phyloP scores from a whole-genome alignment of 192 early-diverging fungal genomes.

The Linnemannia hyalina region DNA sequence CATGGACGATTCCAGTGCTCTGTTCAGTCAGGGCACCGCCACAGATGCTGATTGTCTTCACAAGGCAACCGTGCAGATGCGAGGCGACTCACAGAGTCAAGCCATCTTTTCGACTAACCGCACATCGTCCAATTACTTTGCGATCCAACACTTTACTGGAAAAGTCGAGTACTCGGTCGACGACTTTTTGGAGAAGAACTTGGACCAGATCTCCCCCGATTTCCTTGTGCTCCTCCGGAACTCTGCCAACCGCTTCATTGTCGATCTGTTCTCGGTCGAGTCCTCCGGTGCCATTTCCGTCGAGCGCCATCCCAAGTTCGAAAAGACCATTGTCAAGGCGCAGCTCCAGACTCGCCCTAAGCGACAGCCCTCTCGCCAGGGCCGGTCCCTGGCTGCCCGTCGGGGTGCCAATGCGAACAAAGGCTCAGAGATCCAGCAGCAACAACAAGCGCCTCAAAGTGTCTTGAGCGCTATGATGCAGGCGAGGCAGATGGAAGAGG shows the following conservation, averaged over 20 bases:
- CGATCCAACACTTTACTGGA: conserved; percentile 81
- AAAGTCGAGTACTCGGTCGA: conserved; percentile 84
- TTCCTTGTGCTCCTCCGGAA: conserved; percentile 85
- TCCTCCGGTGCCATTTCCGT: conserved; percentile 71
- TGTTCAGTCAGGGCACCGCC: conserved; percentile 59
- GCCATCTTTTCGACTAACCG: conserved; percentile 56
- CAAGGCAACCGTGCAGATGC: conserved; percentile 57
- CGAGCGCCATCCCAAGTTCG: conserved; percentile 80
- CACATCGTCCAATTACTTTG: conserved; percentile 67
- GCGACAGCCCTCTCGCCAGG: conserved; percentile 70
- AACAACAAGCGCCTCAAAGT: background rate
- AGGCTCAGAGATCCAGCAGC: conserved; percentile 27
- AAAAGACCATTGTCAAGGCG: conserved; percentile 79
- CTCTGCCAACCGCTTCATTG: conserved; percentile 82
- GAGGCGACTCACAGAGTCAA: conserved; percentile 51
- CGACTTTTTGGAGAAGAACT: conserved; percentile 84
- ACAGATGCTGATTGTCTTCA: conserved; percentile 59
- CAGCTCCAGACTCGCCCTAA: conserved; percentile 81
- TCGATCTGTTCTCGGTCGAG: conserved; percentile 77
- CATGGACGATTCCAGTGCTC: conserved; percentile 61
- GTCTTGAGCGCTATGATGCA: conserved; percentile 31
- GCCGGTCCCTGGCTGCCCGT: conserved; percentile 54
- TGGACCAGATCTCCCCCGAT: conserved; percentile 80
- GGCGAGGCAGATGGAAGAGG: conserved; percentile 47
- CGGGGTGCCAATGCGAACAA: conserved; percentile 50